Evolutionary conservation across 176 grass and related monocot genomes (phyloP), one percentile per base, ranked within the genome.

Genomic region (Oropetium thomaeum): DNA sequence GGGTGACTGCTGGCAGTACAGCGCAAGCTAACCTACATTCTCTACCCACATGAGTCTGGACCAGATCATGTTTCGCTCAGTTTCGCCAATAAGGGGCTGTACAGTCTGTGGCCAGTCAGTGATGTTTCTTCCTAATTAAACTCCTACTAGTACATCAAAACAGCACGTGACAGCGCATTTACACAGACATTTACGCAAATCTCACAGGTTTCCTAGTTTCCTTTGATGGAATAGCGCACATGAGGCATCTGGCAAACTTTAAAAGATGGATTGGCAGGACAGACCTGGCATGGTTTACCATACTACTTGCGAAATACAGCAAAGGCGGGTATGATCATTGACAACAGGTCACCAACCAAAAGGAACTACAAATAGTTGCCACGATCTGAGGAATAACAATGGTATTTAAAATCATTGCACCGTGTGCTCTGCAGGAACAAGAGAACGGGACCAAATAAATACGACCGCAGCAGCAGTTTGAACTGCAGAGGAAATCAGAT

Each of bases 11-110:
- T 29, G 57, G 43, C 58, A 64, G 66, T 65, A 57, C 77, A 76
- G 80, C 74, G 38, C 67, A 83, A 74, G 75, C 44, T 43, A 83
- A 75, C 80, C 80, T 79, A 83, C 75, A 69, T 83, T 88, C 62
- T n/a, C 69, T 20, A 75, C 64, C 81, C 70, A 88, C 81, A 80
- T 64, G 81, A 75, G 58, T 29, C 57, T 70, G 69, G 70, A 65
- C 80, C 63, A 80, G 70, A 70, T 70, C 55, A 75, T 84, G 81
- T 45, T 74, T 27, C 45, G 35, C 72, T 76, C 71, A 51, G 22
- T 58, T 20, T 28, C 14, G 43, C 65, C 72, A 71, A 82, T 76
- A 48, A 45, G 37, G 2, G 6, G 23, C 11, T 30, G 26, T 31
- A 20, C 30, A 49, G 43, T n/a, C 58, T 32, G 63, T 63, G 42